phyloP scores from a whole-genome alignment of 164 flowering plant species.

The Aristolochia californica region DNA sequence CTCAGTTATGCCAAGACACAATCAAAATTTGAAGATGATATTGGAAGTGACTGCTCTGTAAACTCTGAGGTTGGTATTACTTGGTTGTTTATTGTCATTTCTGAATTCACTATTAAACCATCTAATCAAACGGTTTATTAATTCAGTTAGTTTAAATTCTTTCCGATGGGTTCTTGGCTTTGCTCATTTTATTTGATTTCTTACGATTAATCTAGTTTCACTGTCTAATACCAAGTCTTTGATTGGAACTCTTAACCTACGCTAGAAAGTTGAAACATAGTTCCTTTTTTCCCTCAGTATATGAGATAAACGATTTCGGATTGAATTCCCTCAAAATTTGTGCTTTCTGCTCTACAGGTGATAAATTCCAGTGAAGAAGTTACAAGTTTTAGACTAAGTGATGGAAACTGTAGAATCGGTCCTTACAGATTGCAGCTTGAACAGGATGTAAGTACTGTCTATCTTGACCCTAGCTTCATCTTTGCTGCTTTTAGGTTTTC shows the following conservation, averaged over 20 bases:
- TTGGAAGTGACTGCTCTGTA: conserved; percentile 7
- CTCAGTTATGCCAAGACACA: conserved; percentile 1
- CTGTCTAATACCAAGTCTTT: too few relatives aligned
- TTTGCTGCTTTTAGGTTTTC: neutral
- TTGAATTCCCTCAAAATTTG: neutral
- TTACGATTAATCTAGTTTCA: neutral
- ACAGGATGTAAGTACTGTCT: conserved; percentile 43
- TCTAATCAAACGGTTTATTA: neutral
- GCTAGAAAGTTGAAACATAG: neutral
- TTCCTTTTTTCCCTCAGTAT: neutral
- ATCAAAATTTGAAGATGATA: neutral
- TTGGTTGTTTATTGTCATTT: neutral
- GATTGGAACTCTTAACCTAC: neutral
- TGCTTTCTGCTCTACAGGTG: conserved; percentile 14
- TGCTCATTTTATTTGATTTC: neutral
- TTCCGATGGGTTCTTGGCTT: neutral
- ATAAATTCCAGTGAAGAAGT: conserved; percentile 13
- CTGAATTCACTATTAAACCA: neutral
- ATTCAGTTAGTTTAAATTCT: neutral
- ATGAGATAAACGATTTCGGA: neutral
- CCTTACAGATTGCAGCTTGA: conserved; percentile 52
- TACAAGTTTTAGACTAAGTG: conserved; percentile 16
- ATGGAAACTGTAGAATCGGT: conserved; percentile 11
- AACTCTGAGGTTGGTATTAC: conserved; percentile 12
- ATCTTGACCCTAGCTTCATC: neutral